Evolutionary conservation across 371 early-diverging fungal genomes (phyloP), one percentile per base, ranked within the genome.

Genomic region (Mortierella sp.): DNA sequence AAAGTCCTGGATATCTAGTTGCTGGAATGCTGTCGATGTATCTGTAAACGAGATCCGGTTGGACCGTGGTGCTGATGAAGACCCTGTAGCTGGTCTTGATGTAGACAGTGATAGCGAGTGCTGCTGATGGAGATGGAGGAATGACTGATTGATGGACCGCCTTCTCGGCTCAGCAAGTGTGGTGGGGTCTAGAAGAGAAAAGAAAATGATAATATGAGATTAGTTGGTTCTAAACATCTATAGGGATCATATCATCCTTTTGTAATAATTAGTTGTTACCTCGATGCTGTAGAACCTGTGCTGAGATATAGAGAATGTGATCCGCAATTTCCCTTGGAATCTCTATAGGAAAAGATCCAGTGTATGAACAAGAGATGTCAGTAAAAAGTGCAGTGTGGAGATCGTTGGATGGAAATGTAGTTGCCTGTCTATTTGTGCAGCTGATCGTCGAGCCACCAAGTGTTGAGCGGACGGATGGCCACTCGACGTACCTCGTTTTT

Each of bases 401-500:
- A 12, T n/a, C n/a, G n/a, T n/a, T n/a, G 37, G 37, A 37, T 37
- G n/a, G n/a, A 37, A 37, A 37, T 37, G 37, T 3, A 9, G 37
- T 37, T 37, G 3, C 37, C 37, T 37, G 37, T 9, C 9, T 37
- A 37, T 37, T n/a, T n/a, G n/a, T n/a, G 21, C 53, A 21, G 19
- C 5, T 16, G 5, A 57, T 16, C 30, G 5, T 14, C 5, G 50
- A 57, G 12, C 23, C 3, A 16, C 18, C 23, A 57, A 28, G 2
- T 1, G 16, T 29, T 9, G 14, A 12, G 57, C 19, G 7, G 29
- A 18, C 18, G 7, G 28, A 26, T 11, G 26, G 7, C 62, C 66
- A 60, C 67, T 59, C 57, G 67, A 66, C 66, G 50, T 66, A 70
- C 67, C 70, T 74, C 66, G 74, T 62, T 65, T 69, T 56, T 70